Conservation (phyloP, 768 basidiomycete species). For the Boletus vermiculosoides region DNA sequence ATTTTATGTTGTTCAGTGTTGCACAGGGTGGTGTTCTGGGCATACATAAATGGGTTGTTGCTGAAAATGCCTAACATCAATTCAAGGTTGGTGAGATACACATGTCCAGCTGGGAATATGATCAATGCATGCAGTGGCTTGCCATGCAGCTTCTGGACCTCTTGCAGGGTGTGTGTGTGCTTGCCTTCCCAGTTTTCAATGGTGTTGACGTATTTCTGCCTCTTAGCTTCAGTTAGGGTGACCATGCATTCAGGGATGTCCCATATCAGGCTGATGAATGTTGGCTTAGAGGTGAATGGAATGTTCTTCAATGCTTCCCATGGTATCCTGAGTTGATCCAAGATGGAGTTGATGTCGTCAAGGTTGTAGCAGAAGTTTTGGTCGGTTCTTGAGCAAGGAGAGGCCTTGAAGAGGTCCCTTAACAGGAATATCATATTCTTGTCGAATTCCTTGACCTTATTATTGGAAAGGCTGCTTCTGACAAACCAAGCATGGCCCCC, state of each 20-base stretch:
- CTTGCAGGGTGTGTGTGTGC: not conserved
- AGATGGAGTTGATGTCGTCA: not conserved
- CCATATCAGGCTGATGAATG: not conserved
- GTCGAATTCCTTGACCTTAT: not conserved
- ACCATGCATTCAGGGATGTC: not conserved
- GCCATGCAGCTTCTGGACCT: not conserved
- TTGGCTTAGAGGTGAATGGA: not conserved
- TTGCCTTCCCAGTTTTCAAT: accelerated
- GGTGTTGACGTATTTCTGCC: not conserved
- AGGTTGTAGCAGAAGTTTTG: not conserved
- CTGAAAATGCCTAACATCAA: constrained; percentile 31
- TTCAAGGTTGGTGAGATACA: constrained; percentile 20
- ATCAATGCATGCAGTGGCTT: constrained; percentile 26
- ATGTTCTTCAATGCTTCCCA: constrained; percentile 4
- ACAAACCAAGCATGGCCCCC: not conserved
- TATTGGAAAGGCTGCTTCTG: not conserved
- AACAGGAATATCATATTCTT: not conserved
- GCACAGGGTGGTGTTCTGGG: constrained; percentile 11
- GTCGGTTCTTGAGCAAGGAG: accelerated
- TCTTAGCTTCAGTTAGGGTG: not conserved
- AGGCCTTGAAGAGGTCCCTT: accelerated
- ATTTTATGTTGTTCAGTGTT: accelerated
- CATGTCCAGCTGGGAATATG: constrained; percentile 31
- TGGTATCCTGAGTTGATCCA: not conserved
- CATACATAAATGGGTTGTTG: constrained; percentile 32